Percentiles rank a stretch among this genome's conserved stretches.
phyloP scores from a whole-genome alignment of 2,329 filamentous ascomycete species.

The Fusarium cicatricum region DNA sequence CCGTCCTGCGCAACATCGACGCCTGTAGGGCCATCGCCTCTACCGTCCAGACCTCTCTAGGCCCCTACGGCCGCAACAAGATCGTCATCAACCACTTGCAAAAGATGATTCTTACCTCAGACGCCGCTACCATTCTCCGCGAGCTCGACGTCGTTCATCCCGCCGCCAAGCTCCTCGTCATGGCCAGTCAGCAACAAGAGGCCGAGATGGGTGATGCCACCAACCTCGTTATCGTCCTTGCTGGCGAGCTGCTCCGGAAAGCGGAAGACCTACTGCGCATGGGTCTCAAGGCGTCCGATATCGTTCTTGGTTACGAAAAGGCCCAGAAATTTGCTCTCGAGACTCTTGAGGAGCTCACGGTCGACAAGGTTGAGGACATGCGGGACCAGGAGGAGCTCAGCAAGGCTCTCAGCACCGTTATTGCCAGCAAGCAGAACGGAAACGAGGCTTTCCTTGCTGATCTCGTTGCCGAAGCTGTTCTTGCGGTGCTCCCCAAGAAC shows the following conservation, averaged over 20 bases:
- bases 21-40: constrained; percentile 95
- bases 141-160: constrained; percentile 99
- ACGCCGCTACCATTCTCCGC: constrained; percentile 95
- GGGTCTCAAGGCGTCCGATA: constrained; percentile 98
- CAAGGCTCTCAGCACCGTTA: constrained; percentile 95
- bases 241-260: constrained; percentile 94
- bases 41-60: constrained; percentile 96
- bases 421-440: constrained; percentile 96
- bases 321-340: constrained; percentile 89
- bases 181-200: constrained; percentile 99
- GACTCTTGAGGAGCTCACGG: constrained; percentile 83
- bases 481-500: constrained; percentile 95
- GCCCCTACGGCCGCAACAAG: constrained; percentile 98
- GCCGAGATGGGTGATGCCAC: constrained; percentile 99
- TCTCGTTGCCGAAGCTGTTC: constrained; percentile 84
- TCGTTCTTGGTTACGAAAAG: constrained; percentile 94
- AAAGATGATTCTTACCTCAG: constrained; percentile 99
- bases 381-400: constrained; percentile 82
- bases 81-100: constrained; percentile 99
- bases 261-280: constrained; percentile 95
- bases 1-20: constrained; percentile 97
- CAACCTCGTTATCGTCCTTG: constrained; percentile 95
- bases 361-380: constrained; percentile 90
- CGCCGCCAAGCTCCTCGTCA: constrained; percentile 95
- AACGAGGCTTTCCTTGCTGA: constrained; percentile 87